phyloP scores from a whole-genome alignment of 1,139 yeast species.

The Spathaspora jeffriesii region DNA sequence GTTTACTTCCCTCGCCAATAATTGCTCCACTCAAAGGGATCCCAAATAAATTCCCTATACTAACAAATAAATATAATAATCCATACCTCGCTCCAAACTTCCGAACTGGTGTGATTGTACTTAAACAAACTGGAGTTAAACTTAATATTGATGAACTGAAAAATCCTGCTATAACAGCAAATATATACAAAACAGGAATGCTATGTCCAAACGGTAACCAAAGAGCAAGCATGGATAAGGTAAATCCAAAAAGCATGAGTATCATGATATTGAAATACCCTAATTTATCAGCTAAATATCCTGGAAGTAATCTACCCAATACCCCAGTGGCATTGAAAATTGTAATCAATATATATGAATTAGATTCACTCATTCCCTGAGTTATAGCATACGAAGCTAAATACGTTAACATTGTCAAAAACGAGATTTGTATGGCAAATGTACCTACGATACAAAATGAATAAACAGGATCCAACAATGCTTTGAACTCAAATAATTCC shows the following conservation, averaged over 20 bases:
- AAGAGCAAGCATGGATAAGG: slow-evolving; percentile 38
- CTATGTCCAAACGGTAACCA: slow-evolving; percentile 60
- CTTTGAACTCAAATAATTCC: slow-evolving; percentile 22
- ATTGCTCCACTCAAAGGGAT: slow-evolving; percentile 47
- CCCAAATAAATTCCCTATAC: slow-evolving; percentile 41
- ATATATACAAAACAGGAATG: slow-evolving; percentile 40
- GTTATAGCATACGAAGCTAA: slow-evolving; percentile 45
- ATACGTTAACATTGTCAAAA: slow-evolving; percentile 50
- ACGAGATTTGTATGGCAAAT: slow-evolving; percentile 55
- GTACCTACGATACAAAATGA: slow-evolving; percentile 28
- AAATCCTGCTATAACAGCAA: slow-evolving; percentile 54
- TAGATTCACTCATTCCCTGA: slow-evolving; percentile 37
- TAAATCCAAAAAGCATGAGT: slow-evolving; percentile 38
- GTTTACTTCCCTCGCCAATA: slow-evolving; percentile 33
- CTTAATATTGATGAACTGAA: slow-evolving; percentile 21
- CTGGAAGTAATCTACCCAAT: slow-evolving; percentile 39
- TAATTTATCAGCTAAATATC: slow-evolving; percentile 32
- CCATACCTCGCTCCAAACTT: slow-evolving; percentile 44
- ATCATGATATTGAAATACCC: slow-evolving; percentile 45
- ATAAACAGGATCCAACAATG: slow-evolving; percentile 27
- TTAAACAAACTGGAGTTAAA: slow-evolving; percentile 40
- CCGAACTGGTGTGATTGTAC: slow-evolving; percentile 28
- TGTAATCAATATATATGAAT: slow-evolving; percentile 36
- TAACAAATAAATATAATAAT: slow-evolving; percentile 35
- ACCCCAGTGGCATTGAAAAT: slow-evolving; percentile 42